Percentiles rank a stretch among this genome's conserved stretches.
phyloP scores from a whole-genome alignment of 495 filamentous ascomycete species.

The Tuber brumale region DNA sequence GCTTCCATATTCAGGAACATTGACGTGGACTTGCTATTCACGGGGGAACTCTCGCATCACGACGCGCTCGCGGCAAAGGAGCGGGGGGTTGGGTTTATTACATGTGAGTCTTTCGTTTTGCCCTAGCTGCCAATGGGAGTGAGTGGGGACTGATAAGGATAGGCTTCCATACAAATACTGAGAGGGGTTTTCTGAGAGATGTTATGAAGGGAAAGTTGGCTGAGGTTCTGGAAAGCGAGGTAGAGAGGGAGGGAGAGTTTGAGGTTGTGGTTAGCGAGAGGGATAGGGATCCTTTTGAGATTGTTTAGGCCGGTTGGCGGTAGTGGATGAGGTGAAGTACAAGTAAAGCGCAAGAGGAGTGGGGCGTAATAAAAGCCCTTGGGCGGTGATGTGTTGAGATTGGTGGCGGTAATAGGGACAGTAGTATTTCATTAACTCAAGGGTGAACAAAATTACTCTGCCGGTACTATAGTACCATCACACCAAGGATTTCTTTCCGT shows the following conservation, averaged over 20 bases:
- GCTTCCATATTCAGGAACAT: slow-evolving; percentile 63
- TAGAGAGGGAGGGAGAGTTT: slow-evolving; percentile 46
- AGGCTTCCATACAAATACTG: slow-evolving; percentile 86
- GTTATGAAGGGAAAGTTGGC: slow-evolving; percentile 63
- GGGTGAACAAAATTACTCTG: no score
- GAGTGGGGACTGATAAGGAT: not conserved
- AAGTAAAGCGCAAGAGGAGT: not conserved
- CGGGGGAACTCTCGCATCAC: slow-evolving; percentile 90
- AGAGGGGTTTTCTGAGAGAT: slow-evolving; percentile 67
- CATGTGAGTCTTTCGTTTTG: slow-evolving; percentile 34
- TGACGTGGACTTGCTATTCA: slow-evolving; percentile 71
- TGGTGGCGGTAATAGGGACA: not conserved
- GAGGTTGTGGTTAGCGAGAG: slow-evolving; percentile 66
- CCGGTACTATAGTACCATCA: no score
- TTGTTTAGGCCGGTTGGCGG: slow-evolving; percentile 45
- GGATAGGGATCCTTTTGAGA: slow-evolving; percentile 73
- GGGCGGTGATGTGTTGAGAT: not conserved
- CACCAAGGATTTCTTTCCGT: no score
- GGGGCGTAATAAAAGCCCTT: not conserved
- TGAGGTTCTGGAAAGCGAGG: slow-evolving; percentile 51
- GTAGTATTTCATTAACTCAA: no score
- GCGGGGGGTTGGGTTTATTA: slow-evolving; percentile 76
- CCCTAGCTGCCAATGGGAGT: no score
- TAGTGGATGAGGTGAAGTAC: not conserved
- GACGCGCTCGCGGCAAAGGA: slow-evolving; percentile 80